Conservation (phyloP, 148 eudicot genomes). For the Salicornia ramosissima region DNA sequence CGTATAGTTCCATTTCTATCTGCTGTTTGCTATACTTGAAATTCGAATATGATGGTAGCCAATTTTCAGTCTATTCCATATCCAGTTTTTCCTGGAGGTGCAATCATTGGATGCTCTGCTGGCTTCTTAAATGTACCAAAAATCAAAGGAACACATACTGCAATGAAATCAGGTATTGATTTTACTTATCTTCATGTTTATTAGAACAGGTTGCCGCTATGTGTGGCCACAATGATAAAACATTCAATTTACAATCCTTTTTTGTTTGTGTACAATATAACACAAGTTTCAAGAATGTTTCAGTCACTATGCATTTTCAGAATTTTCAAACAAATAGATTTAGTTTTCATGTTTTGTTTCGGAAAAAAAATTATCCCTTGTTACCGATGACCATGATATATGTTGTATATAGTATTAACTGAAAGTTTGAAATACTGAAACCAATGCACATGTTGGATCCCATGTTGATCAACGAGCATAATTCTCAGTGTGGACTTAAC, state of each 20-base stretch:
- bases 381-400: neutral
- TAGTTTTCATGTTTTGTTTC: neutral
- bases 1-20: neutral
- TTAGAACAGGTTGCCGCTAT: neutral
- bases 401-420: neutral
- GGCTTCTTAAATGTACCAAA: constrained; percentile 96
- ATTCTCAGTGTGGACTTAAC: neutral
- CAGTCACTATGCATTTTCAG: too few species aligned
- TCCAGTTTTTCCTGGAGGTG: constrained; percentile 99
- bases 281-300: neutral
- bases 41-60: constrained; percentile 46
- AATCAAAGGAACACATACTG: constrained; percentile 96
- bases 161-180: constrained; percentile 89
- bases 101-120: constrained; percentile 94
- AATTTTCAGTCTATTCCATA: constrained; percentile 98
- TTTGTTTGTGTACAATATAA: neutral
- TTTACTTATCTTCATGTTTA: neutral
- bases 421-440: neutral
- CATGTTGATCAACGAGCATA: neutral
- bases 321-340: neutral
- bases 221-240: neutral
- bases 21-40: constrained; percentile 19
- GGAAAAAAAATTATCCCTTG: neutral
- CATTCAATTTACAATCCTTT: neutral
- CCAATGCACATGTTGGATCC: neutral